Evolutionary conservation across 306 rosid species (phyloP).

Genomic region (Castanea crenata): DNA sequence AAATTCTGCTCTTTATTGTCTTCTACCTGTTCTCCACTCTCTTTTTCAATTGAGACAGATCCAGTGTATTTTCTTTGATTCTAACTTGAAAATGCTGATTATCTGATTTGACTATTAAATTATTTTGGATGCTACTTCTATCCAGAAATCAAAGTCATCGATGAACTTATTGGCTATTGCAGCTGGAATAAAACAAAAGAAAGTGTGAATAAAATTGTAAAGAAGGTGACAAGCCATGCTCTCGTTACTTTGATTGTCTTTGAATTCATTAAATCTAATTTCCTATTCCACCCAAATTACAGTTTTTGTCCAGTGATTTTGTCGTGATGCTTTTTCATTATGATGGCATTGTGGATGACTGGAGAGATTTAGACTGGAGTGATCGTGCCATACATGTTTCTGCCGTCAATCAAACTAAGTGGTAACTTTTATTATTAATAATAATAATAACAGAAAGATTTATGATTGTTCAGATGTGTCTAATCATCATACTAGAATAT

Average conservation of each 20-base stretch:
- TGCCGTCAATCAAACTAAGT: conserved; percentile 56
- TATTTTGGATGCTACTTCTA: background rate
- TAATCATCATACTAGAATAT: background rate
- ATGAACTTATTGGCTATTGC: conserved; percentile 25
- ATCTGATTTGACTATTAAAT: background rate
- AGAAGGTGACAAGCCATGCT: conserved; percentile 12
- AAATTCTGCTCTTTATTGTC: no score
- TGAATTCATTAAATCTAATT: background rate
- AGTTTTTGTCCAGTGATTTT: conserved; percentile 47
- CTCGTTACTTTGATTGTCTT: background rate
- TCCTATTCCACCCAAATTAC: background rate
- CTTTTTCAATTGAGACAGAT: no score
- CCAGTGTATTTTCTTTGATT: no score
- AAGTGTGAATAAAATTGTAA: conserved; percentile 21
- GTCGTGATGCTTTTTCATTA: conserved; percentile 58
- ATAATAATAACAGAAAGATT: background rate
- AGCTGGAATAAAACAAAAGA: conserved; percentile 29
- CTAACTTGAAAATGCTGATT: background rate
- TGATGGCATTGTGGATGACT: conserved; percentile 48
- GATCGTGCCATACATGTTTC: conserved; percentile 44
- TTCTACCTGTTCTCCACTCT: no score
- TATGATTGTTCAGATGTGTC: background rate
- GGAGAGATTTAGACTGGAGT: conserved; percentile 52
- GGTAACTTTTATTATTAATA: conserved; percentile 23
- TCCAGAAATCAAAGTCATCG: conserved; percentile 13